Conservation (phyloP, 192 early-diverging fungal genomes). For the Umbelopsis sp. region DNA sequence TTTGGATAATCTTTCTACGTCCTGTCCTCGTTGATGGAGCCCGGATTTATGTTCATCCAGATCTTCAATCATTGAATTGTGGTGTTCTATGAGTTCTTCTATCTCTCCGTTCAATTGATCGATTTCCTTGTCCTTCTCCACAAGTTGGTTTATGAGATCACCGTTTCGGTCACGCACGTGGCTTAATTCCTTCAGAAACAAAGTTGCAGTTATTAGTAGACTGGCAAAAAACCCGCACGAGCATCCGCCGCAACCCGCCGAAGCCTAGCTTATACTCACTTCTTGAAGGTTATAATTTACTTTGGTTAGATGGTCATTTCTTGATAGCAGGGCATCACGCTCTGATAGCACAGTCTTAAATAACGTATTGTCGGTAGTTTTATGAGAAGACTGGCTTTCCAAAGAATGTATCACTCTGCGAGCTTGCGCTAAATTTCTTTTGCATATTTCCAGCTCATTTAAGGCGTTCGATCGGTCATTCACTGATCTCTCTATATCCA, state of each 20-base stretch:
- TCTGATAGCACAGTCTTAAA: conserved; percentile 29
- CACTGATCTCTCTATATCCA: background rate
- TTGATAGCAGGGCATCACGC: conserved; percentile 9
- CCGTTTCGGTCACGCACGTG: conserved; percentile 40
- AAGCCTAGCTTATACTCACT: background rate
- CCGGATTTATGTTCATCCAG: conserved; percentile 22
- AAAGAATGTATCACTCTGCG: conserved; percentile 13
- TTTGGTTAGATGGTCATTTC: conserved; percentile 11
- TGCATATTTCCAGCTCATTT: conserved; percentile 2
- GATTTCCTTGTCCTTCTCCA: conserved; percentile 46
- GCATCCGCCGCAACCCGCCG: no score
- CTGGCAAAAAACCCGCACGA: background rate
- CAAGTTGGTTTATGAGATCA: conserved; percentile 44
- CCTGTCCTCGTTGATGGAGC: conserved; percentile 9
- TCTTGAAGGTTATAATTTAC: conserved; percentile 16
- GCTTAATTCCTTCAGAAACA: conserved; percentile 9
- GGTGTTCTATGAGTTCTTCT: conserved; percentile 36
- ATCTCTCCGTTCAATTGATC: conserved; percentile 34
- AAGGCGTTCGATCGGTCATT: conserved; percentile 1
- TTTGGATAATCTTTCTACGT: background rate
- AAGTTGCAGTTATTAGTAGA: background rate
- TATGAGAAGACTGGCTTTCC: conserved; percentile 7
- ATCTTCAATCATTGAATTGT: conserved; percentile 32
- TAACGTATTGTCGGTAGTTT: background rate
- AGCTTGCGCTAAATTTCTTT: conserved; percentile 11